These are phyloP conservation scores for Hibiscus syriacus DNA, from an alignment of 345 rosid species.

Conservation along the genomic window DNA sequence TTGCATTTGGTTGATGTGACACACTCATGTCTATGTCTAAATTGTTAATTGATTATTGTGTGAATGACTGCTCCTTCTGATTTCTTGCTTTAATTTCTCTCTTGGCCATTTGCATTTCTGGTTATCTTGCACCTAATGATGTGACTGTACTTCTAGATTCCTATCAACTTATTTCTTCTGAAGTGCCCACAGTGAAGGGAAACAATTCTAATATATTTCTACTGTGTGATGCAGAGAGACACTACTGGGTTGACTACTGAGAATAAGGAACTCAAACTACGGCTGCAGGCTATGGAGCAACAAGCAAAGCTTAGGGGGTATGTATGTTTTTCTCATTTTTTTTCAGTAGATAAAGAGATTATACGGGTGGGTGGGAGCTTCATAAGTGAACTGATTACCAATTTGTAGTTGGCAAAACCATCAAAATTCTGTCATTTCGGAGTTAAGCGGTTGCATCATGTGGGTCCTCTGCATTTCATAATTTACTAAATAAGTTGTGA, in stretches of 20 bases:
- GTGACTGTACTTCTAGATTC: neutral
- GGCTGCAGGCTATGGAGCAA: constrained; percentile 70
- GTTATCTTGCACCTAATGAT: neutral
- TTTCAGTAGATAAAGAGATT: neutral
- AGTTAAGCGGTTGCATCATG: neutral
- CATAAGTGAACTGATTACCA: too few species aligned
- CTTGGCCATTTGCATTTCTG: neutral
- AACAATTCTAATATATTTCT: neutral
- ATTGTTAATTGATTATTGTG: neutral
- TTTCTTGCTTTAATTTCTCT: neutral
- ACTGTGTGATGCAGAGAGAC: constrained; percentile 47
- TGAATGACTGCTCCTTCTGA: neutral
- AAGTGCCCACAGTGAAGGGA: neutral
- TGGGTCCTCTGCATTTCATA: neutral
- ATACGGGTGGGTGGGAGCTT: neutral
- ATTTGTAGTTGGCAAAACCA: neutral
- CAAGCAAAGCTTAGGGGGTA: constrained; percentile 74
- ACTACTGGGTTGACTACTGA: constrained; percentile 48
- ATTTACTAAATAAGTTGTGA: neutral
- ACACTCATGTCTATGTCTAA: neutral
- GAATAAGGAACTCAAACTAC: constrained; percentile 65
- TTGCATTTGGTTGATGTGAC: neutral
- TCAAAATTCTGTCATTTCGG: neutral
- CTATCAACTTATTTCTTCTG: neutral
- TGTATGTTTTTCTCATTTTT: neutral